Conservation (phyloP, 768 basidiomycete genomes). For the Royoungia palumana region DNA sequence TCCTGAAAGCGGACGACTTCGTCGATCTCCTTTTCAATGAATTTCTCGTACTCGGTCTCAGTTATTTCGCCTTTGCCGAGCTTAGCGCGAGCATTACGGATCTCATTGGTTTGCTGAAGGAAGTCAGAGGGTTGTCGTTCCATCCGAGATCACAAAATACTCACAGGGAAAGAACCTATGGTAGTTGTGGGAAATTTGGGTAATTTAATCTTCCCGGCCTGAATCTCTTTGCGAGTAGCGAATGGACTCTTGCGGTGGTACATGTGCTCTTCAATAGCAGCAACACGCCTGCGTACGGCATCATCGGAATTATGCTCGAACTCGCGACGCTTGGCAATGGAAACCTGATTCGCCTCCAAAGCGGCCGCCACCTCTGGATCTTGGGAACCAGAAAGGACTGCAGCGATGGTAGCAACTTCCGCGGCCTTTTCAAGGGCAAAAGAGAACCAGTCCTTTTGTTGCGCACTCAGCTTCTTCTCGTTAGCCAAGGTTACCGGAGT, state of each 20-base stretch:
- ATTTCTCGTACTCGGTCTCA: slow-evolving; percentile 85
- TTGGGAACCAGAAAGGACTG: slow-evolving; percentile 81
- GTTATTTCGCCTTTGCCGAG: slow-evolving; percentile 89
- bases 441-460: slow-evolving; percentile 97
- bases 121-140: slow-evolving; percentile 5
- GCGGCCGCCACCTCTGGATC: slow-evolving; percentile 65
- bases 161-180: slow-evolving; percentile 94
- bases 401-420: slow-evolving; percentile 87
- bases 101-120: slow-evolving; percentile 93
- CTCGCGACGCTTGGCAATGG: slow-evolving; percentile 90
- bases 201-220: slow-evolving; percentile 83
- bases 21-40: slow-evolving; percentile 98
- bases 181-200: slow-evolving; percentile 99
- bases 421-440: slow-evolving; percentile 95
- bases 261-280: slow-evolving; percentile 81
- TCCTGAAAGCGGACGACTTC: slow-evolving; percentile 95
- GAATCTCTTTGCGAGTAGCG: slow-evolving; percentile 79
- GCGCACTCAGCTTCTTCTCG: slow-evolving; percentile 83
- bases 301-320: slow-evolving; percentile 95
- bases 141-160: slow-evolving; percentile 17
- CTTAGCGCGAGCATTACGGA: slow-evolving; percentile 94
- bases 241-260: slow-evolving; percentile 89
- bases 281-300: slow-evolving; percentile 91
- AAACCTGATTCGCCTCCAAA: slow-evolving; percentile 83
- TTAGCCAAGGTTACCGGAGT: slow-evolving; percentile 93